Conservation (phyloP, 352 stramenopile species). For the Globisporangium heterothallicum region DNA sequence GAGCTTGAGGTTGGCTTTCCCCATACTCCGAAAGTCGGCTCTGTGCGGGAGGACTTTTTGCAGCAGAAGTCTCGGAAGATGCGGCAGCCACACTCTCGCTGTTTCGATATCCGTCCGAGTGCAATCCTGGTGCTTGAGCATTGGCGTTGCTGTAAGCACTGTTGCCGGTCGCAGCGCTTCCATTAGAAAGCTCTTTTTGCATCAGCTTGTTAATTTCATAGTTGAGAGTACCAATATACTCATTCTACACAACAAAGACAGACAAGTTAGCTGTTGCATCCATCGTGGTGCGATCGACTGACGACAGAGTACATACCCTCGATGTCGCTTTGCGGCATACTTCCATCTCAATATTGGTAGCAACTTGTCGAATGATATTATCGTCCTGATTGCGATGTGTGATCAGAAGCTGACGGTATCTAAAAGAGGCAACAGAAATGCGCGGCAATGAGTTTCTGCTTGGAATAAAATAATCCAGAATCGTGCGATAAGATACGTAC, state of each 20-base stretch:
- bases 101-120: slow-evolving; percentile 7
- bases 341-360: slow-evolving; percentile 66
- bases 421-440: slow-evolving; percentile 18
- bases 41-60: not conserved
- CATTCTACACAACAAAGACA: slow-evolving; percentile 24
- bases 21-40: not conserved
- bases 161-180: not conserved
- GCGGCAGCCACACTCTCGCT: not conserved
- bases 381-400: slow-evolving; percentile 57
- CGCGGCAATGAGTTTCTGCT: slow-evolving; percentile 1
- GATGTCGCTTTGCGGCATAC: slow-evolving; percentile 38
- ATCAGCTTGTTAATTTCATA: slow-evolving; percentile 63
- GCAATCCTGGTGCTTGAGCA: not conserved
- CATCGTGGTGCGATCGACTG: too few species aligned
- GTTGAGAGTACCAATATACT: slow-evolving; percentile 52
- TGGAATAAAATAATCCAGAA: not conserved
- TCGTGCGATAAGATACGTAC: slow-evolving; percentile 17
- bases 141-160: not conserved
- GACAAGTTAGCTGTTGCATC: too few species aligned
- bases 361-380: slow-evolving; percentile 38
- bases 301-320: slow-evolving; percentile 21
- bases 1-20: slow-evolving; percentile 6
- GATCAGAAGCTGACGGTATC: slow-evolving; percentile 58
- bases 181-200: slow-evolving; percentile 30
- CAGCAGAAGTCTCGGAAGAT: not conserved